A percentile compares a stretch with the other conserved stretches of the same genome.
These are phyloP conservation scores for Backusella westeae DNA, from an alignment of 192 early-diverging fungal genomes.

Conservation along the genomic window DNA sequence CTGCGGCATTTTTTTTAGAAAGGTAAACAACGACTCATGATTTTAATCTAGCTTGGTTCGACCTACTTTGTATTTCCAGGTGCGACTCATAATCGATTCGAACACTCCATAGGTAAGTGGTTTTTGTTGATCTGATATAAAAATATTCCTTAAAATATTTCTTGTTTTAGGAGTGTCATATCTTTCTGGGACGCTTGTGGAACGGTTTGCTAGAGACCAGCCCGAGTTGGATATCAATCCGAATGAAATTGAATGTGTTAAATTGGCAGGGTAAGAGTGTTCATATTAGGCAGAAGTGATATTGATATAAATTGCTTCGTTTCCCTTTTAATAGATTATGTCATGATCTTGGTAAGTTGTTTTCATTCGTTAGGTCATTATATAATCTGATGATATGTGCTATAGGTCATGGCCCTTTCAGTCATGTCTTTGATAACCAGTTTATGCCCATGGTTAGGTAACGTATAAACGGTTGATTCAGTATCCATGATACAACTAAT, in stretches of 20 bases:
- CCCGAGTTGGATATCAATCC: constrained; percentile 76
- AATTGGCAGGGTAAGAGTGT: constrained; percentile 66
- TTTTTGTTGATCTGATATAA: background rate
- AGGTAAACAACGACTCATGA: background rate
- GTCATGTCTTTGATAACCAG: constrained; percentile 91
- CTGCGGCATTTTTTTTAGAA: background rate
- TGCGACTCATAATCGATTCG: constrained; percentile 94
- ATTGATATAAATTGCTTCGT: background rate
- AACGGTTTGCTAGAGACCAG: constrained; percentile 68
- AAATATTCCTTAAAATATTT: constrained; percentile 2
- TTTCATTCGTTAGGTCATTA: background rate
- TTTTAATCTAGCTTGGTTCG: constrained; percentile 56
- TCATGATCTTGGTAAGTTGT: constrained; percentile 77
- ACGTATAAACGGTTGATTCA: background rate
- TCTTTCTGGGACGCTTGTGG: constrained; percentile 73
- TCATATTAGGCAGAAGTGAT: background rate
- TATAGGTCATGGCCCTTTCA: constrained; percentile 91
- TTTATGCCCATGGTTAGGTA: constrained; percentile 72
- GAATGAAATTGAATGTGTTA: constrained; percentile 82
- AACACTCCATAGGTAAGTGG: constrained; percentile 72
- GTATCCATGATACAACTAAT: background rate
- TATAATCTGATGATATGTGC: background rate
- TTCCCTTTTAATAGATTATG: constrained; percentile 50
- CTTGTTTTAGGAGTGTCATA: constrained; percentile 68
- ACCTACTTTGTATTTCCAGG: constrained; percentile 92